phyloP scores from a whole-genome alignment of 768 basidiomycete genomes.

The Mycena venus region DNA sequence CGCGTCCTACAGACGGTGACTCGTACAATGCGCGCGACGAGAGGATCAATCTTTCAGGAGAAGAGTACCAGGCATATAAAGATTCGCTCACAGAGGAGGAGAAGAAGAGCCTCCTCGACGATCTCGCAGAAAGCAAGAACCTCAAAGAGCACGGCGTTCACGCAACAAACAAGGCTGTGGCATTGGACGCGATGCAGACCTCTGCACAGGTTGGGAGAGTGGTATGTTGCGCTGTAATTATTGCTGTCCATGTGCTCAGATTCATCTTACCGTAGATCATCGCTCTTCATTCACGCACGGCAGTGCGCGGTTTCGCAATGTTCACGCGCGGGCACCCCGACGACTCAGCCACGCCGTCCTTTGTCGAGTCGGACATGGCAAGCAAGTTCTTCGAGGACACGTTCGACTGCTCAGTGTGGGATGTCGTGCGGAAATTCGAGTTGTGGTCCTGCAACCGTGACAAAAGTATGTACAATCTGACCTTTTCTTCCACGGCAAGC shows the following conservation, averaged over 20 bases:
- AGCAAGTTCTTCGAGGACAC: neutral
- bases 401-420: neutral
- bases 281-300: too few species aligned
- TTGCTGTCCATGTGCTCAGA: neutral
- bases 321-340: neutral
- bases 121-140: neutral
- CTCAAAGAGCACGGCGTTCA: neutral
- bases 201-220: neutral
- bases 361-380: neutral
- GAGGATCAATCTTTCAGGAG: neutral
- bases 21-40: neutral
- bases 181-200: neutral
- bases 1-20: neutral
- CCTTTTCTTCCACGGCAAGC: neutral
- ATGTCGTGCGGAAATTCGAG: neutral
- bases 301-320: too few species aligned
- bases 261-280: neutral
- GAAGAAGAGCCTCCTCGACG: neutral
- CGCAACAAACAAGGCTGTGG: neutral
- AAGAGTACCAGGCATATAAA: neutral
- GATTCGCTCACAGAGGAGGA: neutral
- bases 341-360: neutral
- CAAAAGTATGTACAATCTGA: neutral
- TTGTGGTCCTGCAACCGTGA: neutral
- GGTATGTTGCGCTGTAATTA: neutral